A percentile compares a stretch with the other conserved stretches of the same genome.
phyloP scores from a whole-genome alignment of 1,139 yeast genomes.

The Protomyces gravidus region DNA sequence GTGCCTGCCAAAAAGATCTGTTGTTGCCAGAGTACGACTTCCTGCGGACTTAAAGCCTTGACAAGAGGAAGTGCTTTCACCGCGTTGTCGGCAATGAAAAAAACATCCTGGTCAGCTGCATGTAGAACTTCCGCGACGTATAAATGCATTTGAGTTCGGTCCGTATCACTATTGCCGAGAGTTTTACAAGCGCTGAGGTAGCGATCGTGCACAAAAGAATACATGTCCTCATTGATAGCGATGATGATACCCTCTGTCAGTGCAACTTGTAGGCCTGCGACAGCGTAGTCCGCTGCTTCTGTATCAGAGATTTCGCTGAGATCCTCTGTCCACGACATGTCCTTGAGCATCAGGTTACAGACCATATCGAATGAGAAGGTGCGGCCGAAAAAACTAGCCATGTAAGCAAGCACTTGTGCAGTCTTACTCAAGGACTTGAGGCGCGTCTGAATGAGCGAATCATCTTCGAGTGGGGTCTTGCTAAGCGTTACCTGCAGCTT shows the following conservation, averaged over 20 bases:
- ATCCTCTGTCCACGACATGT: constrained; percentile 13
- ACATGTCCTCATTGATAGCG: constrained; percentile 21
- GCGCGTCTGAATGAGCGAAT: constrained; percentile 29
- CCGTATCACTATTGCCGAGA: constrained; percentile 13
- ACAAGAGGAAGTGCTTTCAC: constrained; percentile 29
- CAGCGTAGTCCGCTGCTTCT: constrained; percentile 32
- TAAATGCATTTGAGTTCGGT: constrained; percentile 29
- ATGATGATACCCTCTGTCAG: constrained; percentile 30
- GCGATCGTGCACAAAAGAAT: constrained; percentile 30
- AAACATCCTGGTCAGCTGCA: constrained; percentile 27
- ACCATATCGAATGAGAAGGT: constrained; percentile 32
- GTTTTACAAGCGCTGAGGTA: constrained; percentile 27
- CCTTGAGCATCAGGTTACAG: constrained; percentile 24
- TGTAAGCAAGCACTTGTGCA: constrained; percentile 28
- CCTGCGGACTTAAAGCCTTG: not conserved
- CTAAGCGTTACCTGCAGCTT: constrained; percentile 14
- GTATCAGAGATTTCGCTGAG: constrained; percentile 4
- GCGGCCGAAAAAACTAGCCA: constrained; percentile 33
- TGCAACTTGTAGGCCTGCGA: constrained; percentile 32
- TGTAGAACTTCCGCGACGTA: constrained; percentile 27
- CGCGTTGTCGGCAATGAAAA: constrained; percentile 30
- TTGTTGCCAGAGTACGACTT: not conserved
- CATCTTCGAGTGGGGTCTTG: constrained; percentile 28
- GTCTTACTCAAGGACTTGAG: constrained; percentile 31
- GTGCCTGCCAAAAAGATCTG: constrained; percentile 17